phyloP scores from a whole-genome alignment of 2,329 filamentous ascomycete genomes.

The Claviceps quebecensis region DNA sequence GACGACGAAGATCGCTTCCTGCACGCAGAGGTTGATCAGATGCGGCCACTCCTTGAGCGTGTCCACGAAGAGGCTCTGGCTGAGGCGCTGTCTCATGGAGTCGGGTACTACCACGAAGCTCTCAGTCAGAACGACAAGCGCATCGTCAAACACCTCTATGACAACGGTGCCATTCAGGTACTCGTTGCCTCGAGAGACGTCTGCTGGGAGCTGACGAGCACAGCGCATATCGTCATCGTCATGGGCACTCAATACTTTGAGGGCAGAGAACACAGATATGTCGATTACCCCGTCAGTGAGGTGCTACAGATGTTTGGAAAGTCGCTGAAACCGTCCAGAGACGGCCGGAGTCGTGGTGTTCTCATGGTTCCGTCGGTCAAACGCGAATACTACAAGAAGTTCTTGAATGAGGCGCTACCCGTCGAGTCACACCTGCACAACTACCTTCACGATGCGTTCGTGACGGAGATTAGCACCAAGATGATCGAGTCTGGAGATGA shows the following conservation, averaged over 20 bases:
- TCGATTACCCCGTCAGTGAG: constrained; percentile 90
- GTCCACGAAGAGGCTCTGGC: constrained; percentile 78
- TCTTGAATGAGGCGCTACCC: constrained; percentile 86
- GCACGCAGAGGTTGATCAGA: constrained; percentile 67
- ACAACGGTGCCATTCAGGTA: constrained; percentile 78
- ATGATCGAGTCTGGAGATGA: constrained; percentile 93
- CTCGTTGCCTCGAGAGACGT: constrained; percentile 67
- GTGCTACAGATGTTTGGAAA: constrained; percentile 97
- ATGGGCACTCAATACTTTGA: constrained; percentile 99
- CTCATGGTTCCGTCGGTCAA: constrained; percentile 92
- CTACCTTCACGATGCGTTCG: constrained; percentile 89
- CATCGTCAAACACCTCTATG: constrained; percentile 86
- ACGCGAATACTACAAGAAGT: constrained; percentile 97
- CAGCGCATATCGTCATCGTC: constrained; percentile 80
- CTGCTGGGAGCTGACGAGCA: constrained; percentile 87
- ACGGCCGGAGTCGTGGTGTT: constrained; percentile 77
- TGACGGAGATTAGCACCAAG: constrained; percentile 92
- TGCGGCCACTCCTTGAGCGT: constrained; percentile 66
- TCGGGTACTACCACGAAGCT: constrained; percentile 95
- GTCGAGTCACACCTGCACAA: constrained; percentile 89
- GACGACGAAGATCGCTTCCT: constrained; percentile 91
- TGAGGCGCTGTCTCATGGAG: constrained; percentile 81
- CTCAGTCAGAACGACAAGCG: constrained; percentile 78
- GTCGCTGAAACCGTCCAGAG: constrained; percentile 62
- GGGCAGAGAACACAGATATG: constrained; percentile 88